Evolutionary conservation across 768 basidiomycete genomes (phyloP).

Genomic region (Rhizopogon salebrosus): DNA sequence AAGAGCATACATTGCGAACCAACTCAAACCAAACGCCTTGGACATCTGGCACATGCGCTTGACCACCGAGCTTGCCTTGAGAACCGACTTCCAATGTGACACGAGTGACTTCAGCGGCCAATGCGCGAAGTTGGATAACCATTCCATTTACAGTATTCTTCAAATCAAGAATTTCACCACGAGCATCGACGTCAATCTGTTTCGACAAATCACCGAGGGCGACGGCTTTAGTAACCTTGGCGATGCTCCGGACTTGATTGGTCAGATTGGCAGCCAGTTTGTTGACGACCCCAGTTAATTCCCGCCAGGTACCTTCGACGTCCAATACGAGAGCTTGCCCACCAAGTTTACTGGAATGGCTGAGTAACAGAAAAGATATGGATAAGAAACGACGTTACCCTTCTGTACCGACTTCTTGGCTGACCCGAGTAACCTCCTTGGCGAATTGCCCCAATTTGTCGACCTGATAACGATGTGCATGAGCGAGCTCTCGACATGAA

Average conservation of each 20-base stretch:
- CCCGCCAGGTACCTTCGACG: constrained; percentile 88
- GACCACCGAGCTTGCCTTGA: constrained; percentile 85
- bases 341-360: constrained; percentile 57
- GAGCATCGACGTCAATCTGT: constrained; percentile 87
- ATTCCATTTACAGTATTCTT: constrained; percentile 58
- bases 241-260: constrained; percentile 50
- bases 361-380: constrained; percentile 24
- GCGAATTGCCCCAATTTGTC: constrained; percentile 83
- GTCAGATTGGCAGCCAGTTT: constrained; percentile 77
- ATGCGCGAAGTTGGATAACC: constrained; percentile 47
- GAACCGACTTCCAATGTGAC: constrained; percentile 84
- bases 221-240: constrained; percentile 67
- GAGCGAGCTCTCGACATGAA: neutral
- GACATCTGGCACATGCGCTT: constrained; percentile 83
- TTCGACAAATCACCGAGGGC: constrained; percentile 85
- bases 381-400: constrained; percentile 37
- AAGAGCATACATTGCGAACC: constrained; percentile 58
- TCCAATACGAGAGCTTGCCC: constrained; percentile 83
- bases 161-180: constrained; percentile 85
- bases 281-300: constrained; percentile 79
- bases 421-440: constrained; percentile 83
- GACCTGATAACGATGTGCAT: constrained; percentile 32
- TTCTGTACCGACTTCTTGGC: constrained; percentile 81
- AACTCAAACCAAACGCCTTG: constrained; percentile 90
- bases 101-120: constrained; percentile 79